A percentile compares a stretch with the other conserved stretches of the same genome.
These are phyloP conservation scores for Setaria viridis DNA, from an alignment of 202 grass and related monocot genomes.

Conservation along the genomic window DNA sequence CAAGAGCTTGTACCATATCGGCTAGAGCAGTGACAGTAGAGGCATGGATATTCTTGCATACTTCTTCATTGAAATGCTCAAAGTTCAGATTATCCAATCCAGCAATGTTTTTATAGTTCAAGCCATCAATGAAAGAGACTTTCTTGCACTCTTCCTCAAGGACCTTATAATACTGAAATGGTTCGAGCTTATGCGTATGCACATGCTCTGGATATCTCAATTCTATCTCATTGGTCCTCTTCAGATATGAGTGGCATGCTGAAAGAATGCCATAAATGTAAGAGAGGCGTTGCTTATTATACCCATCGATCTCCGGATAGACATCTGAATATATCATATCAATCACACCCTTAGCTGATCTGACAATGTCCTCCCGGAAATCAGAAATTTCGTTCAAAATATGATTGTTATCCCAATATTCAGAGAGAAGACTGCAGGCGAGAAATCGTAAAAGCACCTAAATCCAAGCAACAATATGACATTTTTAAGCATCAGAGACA, in stretches of 20 bases:
- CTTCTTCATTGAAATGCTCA: conserved; percentile 94
- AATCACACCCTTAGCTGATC: conserved; percentile 77
- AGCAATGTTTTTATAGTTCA: conserved; percentile 96
- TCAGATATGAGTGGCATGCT: conserved; percentile 75
- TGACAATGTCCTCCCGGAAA: conserved; percentile 85
- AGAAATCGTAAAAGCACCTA: conserved; percentile 90
- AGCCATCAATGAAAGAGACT: conserved; percentile 72
- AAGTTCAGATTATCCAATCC: conserved; percentile 91
- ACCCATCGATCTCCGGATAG: conserved; percentile 77
- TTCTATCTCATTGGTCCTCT: conserved; percentile 59
- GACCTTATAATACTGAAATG: conserved; percentile 86
- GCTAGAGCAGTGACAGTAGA: conserved; percentile 71
- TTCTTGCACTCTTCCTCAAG: conserved; percentile 92
- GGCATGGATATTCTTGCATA: conserved; percentile 86
- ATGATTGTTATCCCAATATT: conserved; percentile 83
- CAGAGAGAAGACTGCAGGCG: conserved; percentile 78
- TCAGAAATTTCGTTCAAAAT: conserved; percentile 90
- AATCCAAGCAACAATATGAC: conserved; percentile 51
- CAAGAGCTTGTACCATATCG: conserved; percentile 74
- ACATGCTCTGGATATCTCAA: conserved; percentile 71
- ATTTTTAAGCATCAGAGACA: conserved; percentile 37
- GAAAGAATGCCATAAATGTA: conserved; percentile 93
- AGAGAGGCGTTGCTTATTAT: conserved; percentile 88
- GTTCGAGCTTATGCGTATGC: conserved; percentile 79
- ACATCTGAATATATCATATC: conserved; percentile 81